phyloP scores from a whole-genome alignment of 148 eudicot genomes.

The Camellia sinensis region DNA sequence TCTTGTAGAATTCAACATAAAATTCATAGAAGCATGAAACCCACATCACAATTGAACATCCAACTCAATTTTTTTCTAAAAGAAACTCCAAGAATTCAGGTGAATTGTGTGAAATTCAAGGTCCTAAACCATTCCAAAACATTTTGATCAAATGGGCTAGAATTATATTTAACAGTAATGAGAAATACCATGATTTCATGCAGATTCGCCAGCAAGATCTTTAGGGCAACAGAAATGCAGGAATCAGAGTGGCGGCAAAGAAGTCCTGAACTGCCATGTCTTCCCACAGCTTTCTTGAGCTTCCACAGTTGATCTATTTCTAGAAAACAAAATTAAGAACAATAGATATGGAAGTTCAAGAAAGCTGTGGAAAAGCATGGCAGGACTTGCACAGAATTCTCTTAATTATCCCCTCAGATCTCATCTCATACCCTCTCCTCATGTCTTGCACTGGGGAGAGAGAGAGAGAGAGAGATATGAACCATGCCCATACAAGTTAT shows the following conservation, averaged over 20 bases:
- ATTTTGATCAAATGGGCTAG: constrained; percentile 3
- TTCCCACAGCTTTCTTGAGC: constrained; percentile 83
- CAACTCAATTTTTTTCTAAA: neutral
- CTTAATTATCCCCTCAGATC: constrained; percentile 5
- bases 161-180: neutral
- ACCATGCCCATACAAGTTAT: constrained; percentile 4
- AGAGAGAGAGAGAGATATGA: neutral
- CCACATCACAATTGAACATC: constrained; percentile 12
- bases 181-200: constrained; percentile 16
- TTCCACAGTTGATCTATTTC: constrained; percentile 21
- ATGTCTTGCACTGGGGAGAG: neutral
- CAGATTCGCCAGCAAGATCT: neutral
- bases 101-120: neutral
- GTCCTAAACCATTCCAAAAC: no score
- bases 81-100: constrained; percentile 5
- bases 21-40: neutral
- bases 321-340: neutral
- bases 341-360: constrained; percentile 61
- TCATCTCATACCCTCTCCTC: neutral
- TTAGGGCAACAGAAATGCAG: neutral
- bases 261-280: constrained; percentile 56
- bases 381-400: constrained; percentile 30
- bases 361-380: constrained; percentile 90
- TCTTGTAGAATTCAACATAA: neutral
- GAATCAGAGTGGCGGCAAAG: neutral